Evolutionary conservation across 768 basidiomycete genomes (phyloP).

Genomic region (Naganishia friedmannii): DNA sequence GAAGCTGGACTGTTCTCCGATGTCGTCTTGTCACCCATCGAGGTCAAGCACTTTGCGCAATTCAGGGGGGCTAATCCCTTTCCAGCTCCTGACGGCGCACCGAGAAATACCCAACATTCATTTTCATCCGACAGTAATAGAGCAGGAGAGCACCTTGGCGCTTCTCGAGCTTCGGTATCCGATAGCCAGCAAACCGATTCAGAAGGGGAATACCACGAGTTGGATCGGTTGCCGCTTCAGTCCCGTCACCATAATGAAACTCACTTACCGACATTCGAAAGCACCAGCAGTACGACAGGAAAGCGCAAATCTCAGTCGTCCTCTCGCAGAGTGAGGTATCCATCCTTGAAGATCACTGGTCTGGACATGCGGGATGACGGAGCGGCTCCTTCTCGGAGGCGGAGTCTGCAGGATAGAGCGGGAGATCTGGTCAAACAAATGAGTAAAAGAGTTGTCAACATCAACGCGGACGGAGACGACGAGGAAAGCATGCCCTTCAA

Average conservation of each 20-base stretch:
- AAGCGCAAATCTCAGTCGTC: background rate
- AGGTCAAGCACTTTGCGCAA: too few species aligned
- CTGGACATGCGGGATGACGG: background rate
- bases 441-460: constrained; percentile 5
- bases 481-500: constrained; percentile 16
- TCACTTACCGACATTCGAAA: background rate
- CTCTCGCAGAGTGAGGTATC: constrained; percentile 2
- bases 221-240: background rate
- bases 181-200: background rate
- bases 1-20: constrained; percentile 13
- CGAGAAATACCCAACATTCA: background rate
- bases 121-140: background rate
- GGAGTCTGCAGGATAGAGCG: constrained; percentile 9
- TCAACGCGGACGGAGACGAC: constrained; percentile 1
- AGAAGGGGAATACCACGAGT: constrained; percentile 6
- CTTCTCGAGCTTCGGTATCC: background rate
- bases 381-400: background rate
- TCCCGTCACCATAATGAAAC: background rate
- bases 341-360: background rate
- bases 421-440: constrained; percentile 9
- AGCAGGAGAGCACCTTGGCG: too few species aligned
- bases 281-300: background rate
- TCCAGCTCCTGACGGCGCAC: background rate
- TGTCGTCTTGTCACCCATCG: background rate
- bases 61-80: background rate